Conservation (phyloP, 1,284 basidiomycete genomes). For the Heliocybe sulcata region DNA sequence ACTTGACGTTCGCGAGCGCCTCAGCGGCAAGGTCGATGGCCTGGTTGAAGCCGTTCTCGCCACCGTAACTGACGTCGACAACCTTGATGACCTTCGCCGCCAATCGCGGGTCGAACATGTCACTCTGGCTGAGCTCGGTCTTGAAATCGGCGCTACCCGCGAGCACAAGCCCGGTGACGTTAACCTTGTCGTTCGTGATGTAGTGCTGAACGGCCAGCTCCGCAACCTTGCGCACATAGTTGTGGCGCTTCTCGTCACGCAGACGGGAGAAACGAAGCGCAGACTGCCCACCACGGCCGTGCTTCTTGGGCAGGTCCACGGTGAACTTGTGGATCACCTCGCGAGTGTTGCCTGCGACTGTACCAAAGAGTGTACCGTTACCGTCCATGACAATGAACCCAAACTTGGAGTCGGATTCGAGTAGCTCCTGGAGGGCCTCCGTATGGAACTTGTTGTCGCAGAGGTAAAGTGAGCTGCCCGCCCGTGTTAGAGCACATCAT, state of each 20-base stretch:
- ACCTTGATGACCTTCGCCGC: slow-evolving; percentile 92
- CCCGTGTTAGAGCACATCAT: background rate
- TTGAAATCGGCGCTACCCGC: slow-evolving; percentile 99
- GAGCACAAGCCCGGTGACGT: slow-evolving; percentile 94
- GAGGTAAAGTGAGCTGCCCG: slow-evolving; percentile 83
- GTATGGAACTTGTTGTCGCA: slow-evolving; percentile 99
- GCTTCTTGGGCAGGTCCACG: slow-evolving; percentile 99
- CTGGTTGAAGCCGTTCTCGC: slow-evolving; percentile 99
- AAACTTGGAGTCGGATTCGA: slow-evolving; percentile 97
- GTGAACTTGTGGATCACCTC: slow-evolving; percentile 98
- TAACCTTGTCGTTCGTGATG: slow-evolving; percentile 98
- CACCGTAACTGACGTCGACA: slow-evolving; percentile 98
- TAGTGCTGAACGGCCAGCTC: slow-evolving; percentile 97
- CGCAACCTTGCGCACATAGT: slow-evolving; percentile 98
- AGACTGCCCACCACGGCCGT: slow-evolving; percentile 99
- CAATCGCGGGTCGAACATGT: slow-evolving; percentile 92
- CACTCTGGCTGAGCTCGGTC: slow-evolving; percentile 93
- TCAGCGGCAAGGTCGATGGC: slow-evolving; percentile 97
- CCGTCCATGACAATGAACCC: slow-evolving; percentile 99
- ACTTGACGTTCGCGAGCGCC: slow-evolving; percentile 96
- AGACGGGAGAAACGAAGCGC: slow-evolving; percentile 99
- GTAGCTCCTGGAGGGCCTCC: slow-evolving; percentile 91
- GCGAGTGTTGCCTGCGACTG: slow-evolving; percentile 94
- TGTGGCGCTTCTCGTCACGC: slow-evolving; percentile 98
- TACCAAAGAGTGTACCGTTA: slow-evolving; percentile 95